phyloP scores from a whole-genome alignment of 768 basidiomycete genomes.

The Chalciporus piperatus region DNA sequence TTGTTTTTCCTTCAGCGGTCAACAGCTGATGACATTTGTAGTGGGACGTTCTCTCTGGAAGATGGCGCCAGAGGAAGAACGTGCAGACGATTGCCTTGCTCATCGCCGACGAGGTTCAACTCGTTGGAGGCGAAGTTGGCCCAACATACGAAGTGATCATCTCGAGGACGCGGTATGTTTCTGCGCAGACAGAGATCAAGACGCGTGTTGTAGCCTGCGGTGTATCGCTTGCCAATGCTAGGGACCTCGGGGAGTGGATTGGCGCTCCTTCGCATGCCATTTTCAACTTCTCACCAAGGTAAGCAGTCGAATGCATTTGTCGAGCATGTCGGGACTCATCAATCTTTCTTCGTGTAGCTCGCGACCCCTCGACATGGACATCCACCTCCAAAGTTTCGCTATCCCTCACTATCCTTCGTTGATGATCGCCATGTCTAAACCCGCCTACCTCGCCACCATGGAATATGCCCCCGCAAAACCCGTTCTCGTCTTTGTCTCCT shows the following conservation, averaged over 20 bases:
- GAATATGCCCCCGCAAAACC: slow-evolving; percentile 86
- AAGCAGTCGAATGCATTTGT: slow-evolving; percentile 11
- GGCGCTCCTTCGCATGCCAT: slow-evolving; percentile 90
- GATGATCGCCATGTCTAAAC: slow-evolving; percentile 99
- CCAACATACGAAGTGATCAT: slow-evolving; percentile 96
- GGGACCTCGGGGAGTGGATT: slow-evolving; percentile 97
- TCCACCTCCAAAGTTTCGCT: slow-evolving; percentile 92
- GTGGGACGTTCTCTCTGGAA: slow-evolving; percentile 94
- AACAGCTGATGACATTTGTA: slow-evolving; percentile 29
- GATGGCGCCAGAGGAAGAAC: slow-evolving; percentile 97
- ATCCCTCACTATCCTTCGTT: slow-evolving; percentile 98
- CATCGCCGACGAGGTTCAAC: slow-evolving; percentile 94
- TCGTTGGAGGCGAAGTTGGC: slow-evolving; percentile 92
- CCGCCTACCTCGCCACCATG: slow-evolving; percentile 87
- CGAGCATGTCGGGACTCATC: slow-evolving; percentile 1
- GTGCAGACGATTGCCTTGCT: slow-evolving; percentile 90
- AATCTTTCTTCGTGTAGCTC: slow-evolving; percentile 49
- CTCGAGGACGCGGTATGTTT: slow-evolving; percentile 94
- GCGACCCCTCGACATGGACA: slow-evolving; percentile 95
- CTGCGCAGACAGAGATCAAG: slow-evolving; percentile 88
- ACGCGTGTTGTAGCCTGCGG: slow-evolving; percentile 94
- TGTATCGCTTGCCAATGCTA: slow-evolving; percentile 92
- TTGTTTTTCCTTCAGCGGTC: not conserved
- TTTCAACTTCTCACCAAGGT: slow-evolving; percentile 97
- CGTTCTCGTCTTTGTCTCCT: slow-evolving; percentile 90